These are phyloP conservation scores for Pilatotrama ljubarskyi DNA, from an alignment of 768 basidiomycete species.

Conservation along the genomic window DNA sequence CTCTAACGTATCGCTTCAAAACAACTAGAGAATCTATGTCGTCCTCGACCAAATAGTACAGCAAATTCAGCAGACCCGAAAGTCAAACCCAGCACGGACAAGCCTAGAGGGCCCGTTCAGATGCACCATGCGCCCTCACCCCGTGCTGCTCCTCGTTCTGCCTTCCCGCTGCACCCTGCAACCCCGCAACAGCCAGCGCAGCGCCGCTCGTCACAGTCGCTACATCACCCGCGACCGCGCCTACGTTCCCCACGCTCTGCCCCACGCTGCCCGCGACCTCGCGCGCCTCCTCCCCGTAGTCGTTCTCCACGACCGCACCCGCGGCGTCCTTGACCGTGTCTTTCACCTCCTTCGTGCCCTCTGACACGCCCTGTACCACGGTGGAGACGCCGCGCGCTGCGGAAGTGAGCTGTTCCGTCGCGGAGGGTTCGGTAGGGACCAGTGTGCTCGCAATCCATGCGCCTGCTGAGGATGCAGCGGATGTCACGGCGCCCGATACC, in stretches of 20 bases:
- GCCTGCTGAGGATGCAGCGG: slow-evolving; percentile 25
- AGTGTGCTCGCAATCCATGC: slow-evolving; percentile 25
- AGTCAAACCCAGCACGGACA: too few relatives aligned
- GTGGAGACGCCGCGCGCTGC: slow-evolving; percentile 12
- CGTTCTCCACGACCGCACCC: slow-evolving; percentile 25
- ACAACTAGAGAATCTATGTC: too few relatives aligned
- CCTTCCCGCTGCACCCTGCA: slow-evolving; percentile 24
- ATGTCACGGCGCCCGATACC: slow-evolving; percentile 17
- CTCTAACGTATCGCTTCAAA: too few relatives aligned
- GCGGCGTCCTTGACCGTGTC: slow-evolving; percentile 19
- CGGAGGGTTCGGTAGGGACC: slow-evolving; percentile 17
- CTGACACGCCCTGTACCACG: slow-evolving; percentile 8
- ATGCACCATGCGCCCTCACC: not conserved
- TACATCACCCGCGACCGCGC: slow-evolving; percentile 20
- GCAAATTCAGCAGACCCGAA: too few relatives aligned
- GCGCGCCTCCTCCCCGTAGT: slow-evolving; percentile 24
- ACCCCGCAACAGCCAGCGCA: slow-evolving; percentile 15
- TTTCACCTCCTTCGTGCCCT: slow-evolving; percentile 18
- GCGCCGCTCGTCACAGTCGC: slow-evolving; percentile 21
- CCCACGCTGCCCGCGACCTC: slow-evolving; percentile 19
- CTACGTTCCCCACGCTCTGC: slow-evolving; percentile 22
- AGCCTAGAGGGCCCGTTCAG: too few relatives aligned
- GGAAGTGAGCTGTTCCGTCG: slow-evolving; percentile 15
- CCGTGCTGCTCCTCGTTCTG: slow-evolving; percentile 15
- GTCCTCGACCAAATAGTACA: too few relatives aligned